phyloP scores from a whole-genome alignment of 257 asterid genomes.

The Jacaranda copaia region DNA sequence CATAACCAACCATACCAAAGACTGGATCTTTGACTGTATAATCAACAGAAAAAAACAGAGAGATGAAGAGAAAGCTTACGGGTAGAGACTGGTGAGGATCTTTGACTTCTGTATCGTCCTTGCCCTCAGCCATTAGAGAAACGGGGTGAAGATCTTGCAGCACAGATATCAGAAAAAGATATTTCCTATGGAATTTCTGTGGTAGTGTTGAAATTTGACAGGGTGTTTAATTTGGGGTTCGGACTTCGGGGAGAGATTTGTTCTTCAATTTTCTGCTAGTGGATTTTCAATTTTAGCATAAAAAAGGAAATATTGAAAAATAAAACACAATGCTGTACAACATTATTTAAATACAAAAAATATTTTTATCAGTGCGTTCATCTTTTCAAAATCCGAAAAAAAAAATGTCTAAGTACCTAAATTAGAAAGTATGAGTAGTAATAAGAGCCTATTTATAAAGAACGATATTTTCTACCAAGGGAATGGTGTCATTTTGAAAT shows the following conservation, averaged over 20 bases:
- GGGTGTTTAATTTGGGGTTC: neutral
- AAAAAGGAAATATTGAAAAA: neutral
- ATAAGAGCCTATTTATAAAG: no score
- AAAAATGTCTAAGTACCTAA: no score
- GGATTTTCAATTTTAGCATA: neutral
- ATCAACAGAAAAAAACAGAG: neutral
- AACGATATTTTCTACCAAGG: no score
- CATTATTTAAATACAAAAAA: neutral
- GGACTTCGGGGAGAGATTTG: neutral
- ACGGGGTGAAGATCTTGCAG: slow-evolving; percentile 19
- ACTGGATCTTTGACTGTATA: neutral
- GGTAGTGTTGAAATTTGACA: neutral
- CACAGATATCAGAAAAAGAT: slow-evolving; percentile 2
- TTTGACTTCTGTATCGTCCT: slow-evolving; percentile 45
- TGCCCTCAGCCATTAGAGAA: slow-evolving; percentile 47
- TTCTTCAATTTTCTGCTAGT: neutral
- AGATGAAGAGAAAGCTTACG: slow-evolving; percentile 35
- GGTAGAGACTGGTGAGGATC: slow-evolving; percentile 33
- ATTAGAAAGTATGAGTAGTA: no score
- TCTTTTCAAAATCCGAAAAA: no score
- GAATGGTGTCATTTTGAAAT: no score
- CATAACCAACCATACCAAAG: slow-evolving; percentile 5
- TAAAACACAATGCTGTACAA: neutral
- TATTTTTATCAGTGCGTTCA: neutral
- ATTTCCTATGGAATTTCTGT: neutral